Conservation (phyloP, 106 monocot species). For the Phalaenopsis equestris region DNA sequence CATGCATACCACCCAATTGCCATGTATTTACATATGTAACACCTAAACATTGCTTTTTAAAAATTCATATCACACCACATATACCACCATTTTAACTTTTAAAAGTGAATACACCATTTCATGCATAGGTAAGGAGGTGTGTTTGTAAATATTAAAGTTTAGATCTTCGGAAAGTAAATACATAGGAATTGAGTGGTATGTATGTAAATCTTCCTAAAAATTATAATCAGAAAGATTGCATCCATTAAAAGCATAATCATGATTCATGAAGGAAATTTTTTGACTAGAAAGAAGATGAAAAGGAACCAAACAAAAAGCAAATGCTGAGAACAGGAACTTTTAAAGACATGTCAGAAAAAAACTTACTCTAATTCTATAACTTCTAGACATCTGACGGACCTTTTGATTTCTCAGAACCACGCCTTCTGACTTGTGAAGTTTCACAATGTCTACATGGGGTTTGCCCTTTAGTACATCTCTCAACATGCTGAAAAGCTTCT, state of each 20-base stretch:
- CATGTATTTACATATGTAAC: too few relatives aligned
- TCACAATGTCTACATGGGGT: constrained; percentile 59
- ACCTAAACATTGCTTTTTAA: too few relatives aligned
- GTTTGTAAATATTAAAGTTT: too few relatives aligned
- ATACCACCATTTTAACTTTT: too few relatives aligned
- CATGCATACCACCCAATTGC: too few relatives aligned
- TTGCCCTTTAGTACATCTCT: constrained; percentile 61
- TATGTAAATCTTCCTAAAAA: not conserved
- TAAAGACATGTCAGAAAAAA: not conserved
- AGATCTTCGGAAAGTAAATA: too few relatives aligned
- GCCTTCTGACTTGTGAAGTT: constrained; percentile 85
- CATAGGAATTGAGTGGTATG: too few relatives aligned
- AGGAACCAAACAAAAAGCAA: not conserved
- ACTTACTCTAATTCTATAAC: constrained; percentile 49
- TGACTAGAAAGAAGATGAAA: not conserved
- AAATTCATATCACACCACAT: too few relatives aligned
- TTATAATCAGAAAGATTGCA: not conserved
- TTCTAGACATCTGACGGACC: constrained; percentile 50
- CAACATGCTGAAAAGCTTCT: constrained; percentile 76
- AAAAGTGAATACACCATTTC: too few relatives aligned
- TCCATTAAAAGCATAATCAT: not conserved
- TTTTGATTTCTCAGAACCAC: constrained; percentile 66
- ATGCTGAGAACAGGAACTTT: not conserved
- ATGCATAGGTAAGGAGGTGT: too few relatives aligned
- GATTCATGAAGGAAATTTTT: not conserved